phyloP scores from a whole-genome alignment of 2,329 filamentous ascomycete genomes.

The Venturiaceae sp. region DNA sequence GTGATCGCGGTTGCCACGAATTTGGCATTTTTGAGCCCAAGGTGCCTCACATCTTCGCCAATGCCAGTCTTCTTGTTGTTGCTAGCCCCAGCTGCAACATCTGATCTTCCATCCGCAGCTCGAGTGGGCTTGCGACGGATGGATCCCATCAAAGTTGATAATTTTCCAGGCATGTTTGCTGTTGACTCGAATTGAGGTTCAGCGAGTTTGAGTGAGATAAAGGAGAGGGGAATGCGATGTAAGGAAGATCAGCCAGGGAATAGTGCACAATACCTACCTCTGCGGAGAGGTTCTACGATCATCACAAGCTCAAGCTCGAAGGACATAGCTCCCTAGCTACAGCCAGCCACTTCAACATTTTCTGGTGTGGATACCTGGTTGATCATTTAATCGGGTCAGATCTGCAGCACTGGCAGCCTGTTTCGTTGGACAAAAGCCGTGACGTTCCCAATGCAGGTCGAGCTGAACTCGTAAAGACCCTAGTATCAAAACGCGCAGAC shows the following conservation, averaged over 20 bases:
- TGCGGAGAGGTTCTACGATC: neutral
- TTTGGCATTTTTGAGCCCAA: constrained; percentile 28
- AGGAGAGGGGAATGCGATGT: neutral
- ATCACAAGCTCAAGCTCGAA: neutral
- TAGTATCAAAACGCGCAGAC: neutral
- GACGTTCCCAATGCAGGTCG: neutral
- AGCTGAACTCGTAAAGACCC: neutral
- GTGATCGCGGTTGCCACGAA: constrained; percentile 31
- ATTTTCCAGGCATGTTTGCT: constrained; percentile 17
- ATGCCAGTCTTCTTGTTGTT: constrained; percentile 29
- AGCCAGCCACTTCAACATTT: neutral
- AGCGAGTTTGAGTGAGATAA: neutral
- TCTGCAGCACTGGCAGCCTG: neutral
- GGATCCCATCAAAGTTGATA: constrained; percentile 33
- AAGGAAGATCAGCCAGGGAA: no score
- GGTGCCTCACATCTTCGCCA: constrained; percentile 28
- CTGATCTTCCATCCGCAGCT: constrained; percentile 33
- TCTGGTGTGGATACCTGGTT: neutral
- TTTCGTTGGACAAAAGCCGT: neutral
- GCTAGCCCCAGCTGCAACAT: constrained; percentile 19
- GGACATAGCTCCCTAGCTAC: neutral
- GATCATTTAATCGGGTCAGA: neutral
- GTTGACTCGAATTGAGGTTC: neutral
- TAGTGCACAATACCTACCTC: no score
- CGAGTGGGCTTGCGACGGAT: constrained; percentile 37